phyloP scores from a whole-genome alignment of 768 basidiomycete genomes.

The Suillus paluster region DNA sequence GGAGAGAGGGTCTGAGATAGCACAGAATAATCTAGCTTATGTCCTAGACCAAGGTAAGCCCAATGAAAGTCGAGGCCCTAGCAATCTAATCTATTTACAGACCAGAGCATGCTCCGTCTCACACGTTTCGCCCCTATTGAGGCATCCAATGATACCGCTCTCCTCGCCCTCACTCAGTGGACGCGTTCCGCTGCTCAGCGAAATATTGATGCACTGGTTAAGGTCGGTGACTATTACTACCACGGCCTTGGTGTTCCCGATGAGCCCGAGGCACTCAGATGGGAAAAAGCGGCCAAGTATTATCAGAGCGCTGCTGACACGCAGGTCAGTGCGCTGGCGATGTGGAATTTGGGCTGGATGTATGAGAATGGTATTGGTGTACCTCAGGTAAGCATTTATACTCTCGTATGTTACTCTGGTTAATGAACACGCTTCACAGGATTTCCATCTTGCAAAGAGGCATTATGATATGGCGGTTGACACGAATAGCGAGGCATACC shows the following conservation, averaged over 20 bases:
- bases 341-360: slow-evolving; percentile 99
- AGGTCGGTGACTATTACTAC: slow-evolving; percentile 98
- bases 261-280: slow-evolving; percentile 63
- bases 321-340: slow-evolving; percentile 89
- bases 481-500: slow-evolving; percentile 85
- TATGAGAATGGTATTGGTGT: slow-evolving; percentile 97
- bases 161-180: slow-evolving; percentile 90
- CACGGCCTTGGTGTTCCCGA: slow-evolving; percentile 82
- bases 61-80: slow-evolving; percentile 30
- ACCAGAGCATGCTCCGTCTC: slow-evolving; percentile 69
- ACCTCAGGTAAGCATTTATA: slow-evolving; percentile 59
- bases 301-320: slow-evolving; percentile 96
- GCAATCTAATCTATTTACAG: slow-evolving; percentile 38
- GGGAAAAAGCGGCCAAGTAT: slow-evolving; percentile 91
- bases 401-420: not conserved
- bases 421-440: slow-evolving; percentile 45
- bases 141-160: slow-evolving; percentile 84
- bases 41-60: slow-evolving; percentile 85
- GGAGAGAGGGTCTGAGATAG: slow-evolving; percentile 89
- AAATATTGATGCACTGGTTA: slow-evolving; percentile 96
- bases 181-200: slow-evolving; percentile 91
- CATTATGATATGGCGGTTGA: slow-evolving; percentile 92
- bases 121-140: slow-evolving; percentile 70
- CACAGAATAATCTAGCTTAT: slow-evolving; percentile 95
- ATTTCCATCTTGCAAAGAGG: slow-evolving; percentile 95